phyloP scores from a whole-genome alignment of 2,329 filamentous ascomycete species.

The Purpureocillium lavendulum region DNA sequence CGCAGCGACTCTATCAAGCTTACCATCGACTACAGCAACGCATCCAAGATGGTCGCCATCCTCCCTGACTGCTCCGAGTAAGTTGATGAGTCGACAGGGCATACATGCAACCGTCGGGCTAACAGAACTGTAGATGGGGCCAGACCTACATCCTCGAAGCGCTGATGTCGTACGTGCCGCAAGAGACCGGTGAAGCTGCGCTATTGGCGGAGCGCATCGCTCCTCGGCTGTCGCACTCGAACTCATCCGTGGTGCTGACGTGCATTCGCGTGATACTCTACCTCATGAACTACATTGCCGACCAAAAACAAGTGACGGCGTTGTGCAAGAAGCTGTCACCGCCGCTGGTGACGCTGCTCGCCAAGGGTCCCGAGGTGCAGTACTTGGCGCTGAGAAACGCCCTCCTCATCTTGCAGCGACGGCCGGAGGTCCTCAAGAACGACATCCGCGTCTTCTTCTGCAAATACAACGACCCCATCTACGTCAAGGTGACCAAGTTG shows the following conservation, averaged over 20 bases:
- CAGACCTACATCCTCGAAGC: constrained; percentile 98
- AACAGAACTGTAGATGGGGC: constrained; percentile 62
- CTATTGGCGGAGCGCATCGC: constrained; percentile 89
- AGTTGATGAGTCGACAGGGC: constrained; percentile 24
- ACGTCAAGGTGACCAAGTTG: constrained; percentile 97
- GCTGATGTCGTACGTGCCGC: constrained; percentile 94
- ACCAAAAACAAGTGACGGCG: constrained; percentile 78
- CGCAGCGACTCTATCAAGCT: constrained; percentile 94
- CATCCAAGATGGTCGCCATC: constrained; percentile 96
- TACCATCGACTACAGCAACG: constrained; percentile 94
- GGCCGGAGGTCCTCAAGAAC: constrained; percentile 88
- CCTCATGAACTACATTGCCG: constrained; percentile 96
- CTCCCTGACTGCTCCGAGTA: constrained; percentile 95
- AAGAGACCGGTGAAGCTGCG: constrained; percentile 79
- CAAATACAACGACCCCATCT: constrained; percentile 99
- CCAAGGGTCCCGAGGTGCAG: constrained; percentile 97
- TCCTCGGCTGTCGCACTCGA: constrained; percentile 92
- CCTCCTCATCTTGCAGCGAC: constrained; percentile 81
- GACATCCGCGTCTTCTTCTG: constrained; percentile 99
- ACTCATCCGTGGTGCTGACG: constrained; percentile 91
- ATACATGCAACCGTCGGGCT: constrained; percentile 2
- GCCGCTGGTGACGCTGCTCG: constrained; percentile 85
- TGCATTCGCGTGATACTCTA: constrained; percentile 96
- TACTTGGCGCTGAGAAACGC: constrained; percentile 93
- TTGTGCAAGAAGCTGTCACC: constrained; percentile 91